phyloP scores from a whole-genome alignment of 1,284 basidiomycete genomes.

The Kwoniella shivajii region DNA sequence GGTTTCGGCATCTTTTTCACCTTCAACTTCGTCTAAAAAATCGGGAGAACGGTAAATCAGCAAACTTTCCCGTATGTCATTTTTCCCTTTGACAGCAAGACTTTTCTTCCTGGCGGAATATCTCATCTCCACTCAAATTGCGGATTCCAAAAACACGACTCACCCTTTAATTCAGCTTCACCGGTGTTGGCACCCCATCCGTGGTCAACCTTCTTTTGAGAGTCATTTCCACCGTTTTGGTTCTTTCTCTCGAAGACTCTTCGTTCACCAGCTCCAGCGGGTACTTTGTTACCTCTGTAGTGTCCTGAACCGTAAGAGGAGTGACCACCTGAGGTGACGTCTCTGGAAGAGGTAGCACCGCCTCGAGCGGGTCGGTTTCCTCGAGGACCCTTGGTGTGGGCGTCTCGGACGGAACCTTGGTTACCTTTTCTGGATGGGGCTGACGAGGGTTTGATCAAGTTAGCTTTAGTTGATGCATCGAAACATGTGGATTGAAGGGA shows the following conservation, averaged over 20 bases:
- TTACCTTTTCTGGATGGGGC: slow-evolving; percentile 37
- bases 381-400: slow-evolving; percentile 52
- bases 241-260: slow-evolving; percentile 46
- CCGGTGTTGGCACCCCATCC: slow-evolving; percentile 90
- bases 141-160: slow-evolving; percentile 36
- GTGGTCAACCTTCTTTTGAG: slow-evolving; percentile 87
- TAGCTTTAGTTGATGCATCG: neutral
- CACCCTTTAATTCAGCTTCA: slow-evolving; percentile 69
- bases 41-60: neutral
- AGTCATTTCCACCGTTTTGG: slow-evolving; percentile 61
- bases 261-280: slow-evolving; percentile 42
- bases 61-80: too few species aligned
- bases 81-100: too few species aligned
- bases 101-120: neutral
- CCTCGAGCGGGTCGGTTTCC: slow-evolving; percentile 39
- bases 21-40: slow-evolving; percentile 55
- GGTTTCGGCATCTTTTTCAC: slow-evolving; percentile 55
- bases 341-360: slow-evolving; percentile 30
- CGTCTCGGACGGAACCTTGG: slow-evolving; percentile 38
- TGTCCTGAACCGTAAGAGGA: slow-evolving; percentile 33
- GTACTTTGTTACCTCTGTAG: slow-evolving; percentile 35
- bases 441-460: slow-evolving; percentile 3
- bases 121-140: too few species aligned
- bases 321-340: slow-evolving; percentile 44
- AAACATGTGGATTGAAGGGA: neutral